Base-by-base conservation (phyloP, 805 yeast species). In the Wickerhamomyces canadensis region DNA sequence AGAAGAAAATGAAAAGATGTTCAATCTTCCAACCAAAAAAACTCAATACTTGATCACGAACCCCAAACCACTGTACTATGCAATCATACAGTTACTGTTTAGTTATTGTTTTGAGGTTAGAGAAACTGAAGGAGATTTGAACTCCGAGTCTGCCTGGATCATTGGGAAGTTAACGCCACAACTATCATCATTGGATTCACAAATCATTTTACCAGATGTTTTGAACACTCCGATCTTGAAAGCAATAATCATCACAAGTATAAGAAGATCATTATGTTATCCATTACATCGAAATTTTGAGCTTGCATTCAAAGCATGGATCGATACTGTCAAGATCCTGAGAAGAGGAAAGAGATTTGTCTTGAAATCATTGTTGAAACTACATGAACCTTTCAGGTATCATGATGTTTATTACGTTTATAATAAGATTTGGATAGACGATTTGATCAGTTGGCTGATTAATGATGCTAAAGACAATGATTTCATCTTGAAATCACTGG, bases 81-180 rank as follows among this genome's bases (percentile, higher is more conserved):
- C 84, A 0, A 57, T 91, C 1, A 54, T 87, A 0, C 76, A 84
- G 17, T 45, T 89, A 1, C 47, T 93, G 15, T 93, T 84, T 59
- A 78, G 83, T 1, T 84, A 78, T 48, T 72, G 74, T 36, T 88
- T 80, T 55, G 97, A 93, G 45, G 60, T 72, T 34, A 64, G 96
- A 26, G 82, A 83, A 37, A 86, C 81, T 26, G 77, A 74, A 51
- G 80, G 79, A n/a, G 76, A 68, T 14, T 74, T 77, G 36, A 86
- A 77, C 14, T 78, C 84, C 5, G 98, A 93, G 58, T 83, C 95
- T 40, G 86, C 94, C 0, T 93, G 98, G 98, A 80, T 91, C 0
- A 72, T 93, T 5, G 98, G 98, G 2, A 88, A 83, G 48, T 50
- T 93, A 17, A 64, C 79, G 0, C 96, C 98, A 1, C 93, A 86